A percentile compares a stretch with the other conserved stretches of the same genome.
phyloP scores from a whole-genome alignment of 306 rosid species.

The Citrullus mucosospermus region DNA sequence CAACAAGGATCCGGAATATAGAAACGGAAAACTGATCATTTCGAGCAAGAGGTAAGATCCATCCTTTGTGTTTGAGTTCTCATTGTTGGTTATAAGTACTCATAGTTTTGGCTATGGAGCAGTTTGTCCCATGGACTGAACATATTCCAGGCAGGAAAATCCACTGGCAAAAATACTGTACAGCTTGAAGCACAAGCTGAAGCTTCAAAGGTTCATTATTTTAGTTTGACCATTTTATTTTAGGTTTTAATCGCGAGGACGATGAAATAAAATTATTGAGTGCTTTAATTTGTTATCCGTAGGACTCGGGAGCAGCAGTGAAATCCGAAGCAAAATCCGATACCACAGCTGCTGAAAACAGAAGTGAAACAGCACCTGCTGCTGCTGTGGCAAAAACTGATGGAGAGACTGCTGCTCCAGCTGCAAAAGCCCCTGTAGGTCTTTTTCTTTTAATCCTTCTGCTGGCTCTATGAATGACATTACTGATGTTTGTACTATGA shows the following conservation, averaged over 20 bases:
- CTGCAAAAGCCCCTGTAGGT: constrained; percentile 47
- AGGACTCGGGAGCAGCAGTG: constrained; percentile 30
- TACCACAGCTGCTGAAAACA: constrained; percentile 26
- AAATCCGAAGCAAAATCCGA: constrained; percentile 44
- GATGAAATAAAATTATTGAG: not conserved
- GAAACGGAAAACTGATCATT: constrained; percentile 80
- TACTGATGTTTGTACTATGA: constrained; percentile 4
- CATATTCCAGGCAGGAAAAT: constrained; percentile 64
- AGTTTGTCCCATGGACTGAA: constrained; percentile 80
- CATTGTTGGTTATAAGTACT: not conserved
- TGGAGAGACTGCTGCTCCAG: constrained; percentile 28
- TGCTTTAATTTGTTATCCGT: not conserved
- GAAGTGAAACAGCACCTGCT: constrained; percentile 25
- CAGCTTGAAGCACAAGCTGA: constrained; percentile 49
- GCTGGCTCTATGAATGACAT: not conserved
- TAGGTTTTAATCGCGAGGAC: not conserved
- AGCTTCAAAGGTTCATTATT: constrained; percentile 50
- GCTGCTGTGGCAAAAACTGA: constrained; percentile 31
- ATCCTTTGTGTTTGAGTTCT: not conserved
- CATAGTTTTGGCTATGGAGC: constrained; percentile 19
- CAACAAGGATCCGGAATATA: constrained; percentile 77
- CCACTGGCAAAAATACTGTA: constrained; percentile 30
- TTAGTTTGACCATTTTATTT: constrained; percentile 10
- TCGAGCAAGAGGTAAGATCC: constrained; percentile 51
- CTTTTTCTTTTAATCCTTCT: not conserved